Evolutionary conservation across 2,329 filamentous ascomycete genomes (phyloP), one percentile per base, ranked within the genome.

Genomic region (Neocucurbitaria cava): DNA sequence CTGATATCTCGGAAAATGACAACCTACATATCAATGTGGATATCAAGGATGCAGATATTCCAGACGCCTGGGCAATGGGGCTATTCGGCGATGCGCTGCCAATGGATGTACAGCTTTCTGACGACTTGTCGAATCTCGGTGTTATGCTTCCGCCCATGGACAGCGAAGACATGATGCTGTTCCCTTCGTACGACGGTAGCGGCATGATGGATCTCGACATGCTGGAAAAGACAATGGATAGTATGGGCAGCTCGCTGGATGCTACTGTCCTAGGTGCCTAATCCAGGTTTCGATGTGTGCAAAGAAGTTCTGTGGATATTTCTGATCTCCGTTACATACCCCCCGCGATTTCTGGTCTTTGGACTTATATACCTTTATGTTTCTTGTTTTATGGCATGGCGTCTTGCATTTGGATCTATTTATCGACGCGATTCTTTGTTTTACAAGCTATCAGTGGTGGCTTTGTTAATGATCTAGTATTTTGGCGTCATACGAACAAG

Each of bases 1-100:
- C 75, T 40, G 78, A 81, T 49, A 76, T 80, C 20, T 76, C 70
- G 18, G 74, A 78, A 58, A 74, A 74, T 49, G 77, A 79, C 58
- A 74, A 75, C 26, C 59, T 79, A 9, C 61, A 70, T 28, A 77
- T 79, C 62, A 75, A 70, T 46, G 58, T 79, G 20, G 68, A 73
- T 45, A 64, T 75, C 46, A 73, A 71, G 36, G 72, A 73, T 23
- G 64, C 58, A 4, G 69, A 74, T 40, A 64, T 73, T 58, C 71
- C 71, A 5, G 70, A 73, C 44, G 70, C 64, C 4, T 75, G 72
- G 71, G 42, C 64, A 15, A 59, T 68, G 48, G 58, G 53, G 17
- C 47, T 72, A 54, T 56, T 58, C n/a, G 66, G 65, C 23, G 62
- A 72, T 45, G 53, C 59, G 15, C 53, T 73, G 3, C 71, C 71